Base-by-base conservation (phyloP, 2,329 filamentous ascomycete species). In the Lizonia empirigonia region DNA sequence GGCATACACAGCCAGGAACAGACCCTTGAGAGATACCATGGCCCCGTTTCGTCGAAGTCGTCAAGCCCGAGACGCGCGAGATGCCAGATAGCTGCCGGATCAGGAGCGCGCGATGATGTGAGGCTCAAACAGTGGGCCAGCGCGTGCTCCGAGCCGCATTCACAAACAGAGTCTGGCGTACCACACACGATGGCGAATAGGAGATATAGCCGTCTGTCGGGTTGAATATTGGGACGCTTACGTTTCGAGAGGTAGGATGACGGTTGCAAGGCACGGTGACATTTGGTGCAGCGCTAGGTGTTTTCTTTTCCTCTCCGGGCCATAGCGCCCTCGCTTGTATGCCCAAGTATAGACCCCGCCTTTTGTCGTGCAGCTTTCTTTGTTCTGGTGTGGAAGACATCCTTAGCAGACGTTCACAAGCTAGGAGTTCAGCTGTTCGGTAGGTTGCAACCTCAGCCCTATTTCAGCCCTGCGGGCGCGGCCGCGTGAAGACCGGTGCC, bases 1-100 rank as follows among this genome's bases (percentile, higher is more conserved):
- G 41, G 65, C 58, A 57, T 73, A 62, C 24, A 72, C 67, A 35
- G 61, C 65, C 46, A 68, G 44, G 47, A 72, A 72, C 29, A 72
- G 45, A 38, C 62, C 66, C 56, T 64, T 69, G 52, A 69, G 55
- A 10, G 60, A 65, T 53, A 55, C 64, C 68, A 71, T 70, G 27
- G 62, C 53, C 35, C 41, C 38, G 49, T 32, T 36, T 32, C 44
- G 39, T 44, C 29, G 36, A 20, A 48, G 12, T 41, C 40, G 50
- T 47, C 49, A 44, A 46, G 20, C 10, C 33, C 26, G 18, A 34
- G 23, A 18, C 22, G 10, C 12, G 22, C 33, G 16, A 36, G 36
- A 56, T 36, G 48, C 44, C 18, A 44, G 39, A 40, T 39, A 20
- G 15, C 20, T 15, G 26, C 49, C 35, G 41, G 32, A 47, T 45